These are phyloP conservation scores for Xylariaceae sp. DNA, from an alignment of 2,329 filamentous ascomycete genomes.

Conservation along the genomic window DNA sequence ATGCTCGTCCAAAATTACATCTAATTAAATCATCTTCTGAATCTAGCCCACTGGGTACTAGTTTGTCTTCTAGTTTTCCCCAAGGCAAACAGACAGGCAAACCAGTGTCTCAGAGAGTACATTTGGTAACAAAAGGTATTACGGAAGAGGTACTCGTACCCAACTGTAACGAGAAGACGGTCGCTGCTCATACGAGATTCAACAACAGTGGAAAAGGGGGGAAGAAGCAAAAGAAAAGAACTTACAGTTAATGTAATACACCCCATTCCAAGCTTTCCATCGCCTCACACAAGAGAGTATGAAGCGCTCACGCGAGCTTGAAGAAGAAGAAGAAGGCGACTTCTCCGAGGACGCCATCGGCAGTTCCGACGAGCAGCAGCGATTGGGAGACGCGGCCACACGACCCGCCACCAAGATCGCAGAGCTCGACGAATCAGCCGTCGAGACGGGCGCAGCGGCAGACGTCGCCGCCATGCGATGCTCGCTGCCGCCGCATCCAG, in stretches of 20 bases:
- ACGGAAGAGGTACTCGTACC: neutral
- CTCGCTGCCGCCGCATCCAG: constrained; percentile 71
- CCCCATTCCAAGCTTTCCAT: constrained; percentile 29
- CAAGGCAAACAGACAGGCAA: neutral
- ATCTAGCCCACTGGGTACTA: neutral
- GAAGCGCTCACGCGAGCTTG: constrained; percentile 59
- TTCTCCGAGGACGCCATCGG: constrained; percentile 17
- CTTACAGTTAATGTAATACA: constrained; percentile 31
- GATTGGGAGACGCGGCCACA: constrained; percentile 14
- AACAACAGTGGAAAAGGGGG: neutral
- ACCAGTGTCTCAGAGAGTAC: neutral
- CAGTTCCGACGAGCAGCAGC: constrained; percentile 16
- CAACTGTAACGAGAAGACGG: neutral
- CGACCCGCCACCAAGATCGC: constrained; percentile 48
- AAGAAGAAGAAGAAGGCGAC: constrained; percentile 36
- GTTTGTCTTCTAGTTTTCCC: neutral
- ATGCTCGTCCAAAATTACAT: neutral
- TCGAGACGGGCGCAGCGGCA: constrained; percentile 34
- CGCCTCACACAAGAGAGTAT: constrained; percentile 36
- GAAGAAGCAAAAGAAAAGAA: neutral
- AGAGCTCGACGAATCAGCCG: constrained; percentile 49
- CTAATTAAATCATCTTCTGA: neutral
- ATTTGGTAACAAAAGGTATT: too few species aligned
- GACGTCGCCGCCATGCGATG: constrained; percentile 60
- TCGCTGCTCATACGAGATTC: neutral